A percentile compares a stretch with the other conserved stretches of the same genome.
Evolutionary conservation across 371 early-diverging fungal genomes (phyloP).

Genomic region (Haplosporangium sp.): DNA sequence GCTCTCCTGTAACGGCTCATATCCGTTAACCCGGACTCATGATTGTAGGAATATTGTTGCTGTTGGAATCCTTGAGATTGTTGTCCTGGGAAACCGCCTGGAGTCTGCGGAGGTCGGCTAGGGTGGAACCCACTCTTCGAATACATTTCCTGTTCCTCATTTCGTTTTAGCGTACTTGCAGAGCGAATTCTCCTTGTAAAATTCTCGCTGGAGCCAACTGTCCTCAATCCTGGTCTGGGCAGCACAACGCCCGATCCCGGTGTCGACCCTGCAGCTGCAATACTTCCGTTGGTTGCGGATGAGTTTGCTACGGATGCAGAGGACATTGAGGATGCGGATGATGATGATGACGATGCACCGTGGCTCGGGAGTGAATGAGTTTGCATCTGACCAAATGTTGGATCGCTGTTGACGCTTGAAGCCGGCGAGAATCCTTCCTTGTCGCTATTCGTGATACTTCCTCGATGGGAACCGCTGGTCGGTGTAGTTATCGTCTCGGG

Average conservation of each 20-base stretch:
- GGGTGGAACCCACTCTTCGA: slow-evolving; percentile 30
- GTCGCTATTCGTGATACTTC: slow-evolving; percentile 27
- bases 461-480: slow-evolving; percentile 20
- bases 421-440: slow-evolving; percentile 40
- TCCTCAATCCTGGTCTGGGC: slow-evolving; percentile 38
- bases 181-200: slow-evolving; percentile 50
- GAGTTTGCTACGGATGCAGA: slow-evolving; percentile 29
- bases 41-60: slow-evolving; percentile 39
- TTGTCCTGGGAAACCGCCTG: slow-evolving; percentile 11
- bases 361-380: slow-evolving; percentile 17
- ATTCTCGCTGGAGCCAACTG: slow-evolving; percentile 51
- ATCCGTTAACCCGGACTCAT: slow-evolving; percentile 28
- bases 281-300: slow-evolving; percentile 8
- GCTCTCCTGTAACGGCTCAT: slow-evolving; percentile 44
- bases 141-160: slow-evolving; percentile 33
- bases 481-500: slow-evolving; percentile 12
- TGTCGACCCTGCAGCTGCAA: slow-evolving; percentile 9
- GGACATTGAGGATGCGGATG: slow-evolving; percentile 23
- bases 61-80: slow-evolving; percentile 34
- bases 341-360: slow-evolving; percentile 24
- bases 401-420: slow-evolving; percentile 31
- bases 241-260: slow-evolving; percentile 10
- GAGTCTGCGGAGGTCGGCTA: slow-evolving; percentile 30
- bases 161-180: slow-evolving; percentile 29
- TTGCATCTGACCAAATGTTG: slow-evolving; percentile 26